Evolutionary conservation across 2,329 filamentous ascomycete species (phyloP), one percentile per base, ranked within the genome.

Genomic region (Myriosclerotinia scirpicola): DNA sequence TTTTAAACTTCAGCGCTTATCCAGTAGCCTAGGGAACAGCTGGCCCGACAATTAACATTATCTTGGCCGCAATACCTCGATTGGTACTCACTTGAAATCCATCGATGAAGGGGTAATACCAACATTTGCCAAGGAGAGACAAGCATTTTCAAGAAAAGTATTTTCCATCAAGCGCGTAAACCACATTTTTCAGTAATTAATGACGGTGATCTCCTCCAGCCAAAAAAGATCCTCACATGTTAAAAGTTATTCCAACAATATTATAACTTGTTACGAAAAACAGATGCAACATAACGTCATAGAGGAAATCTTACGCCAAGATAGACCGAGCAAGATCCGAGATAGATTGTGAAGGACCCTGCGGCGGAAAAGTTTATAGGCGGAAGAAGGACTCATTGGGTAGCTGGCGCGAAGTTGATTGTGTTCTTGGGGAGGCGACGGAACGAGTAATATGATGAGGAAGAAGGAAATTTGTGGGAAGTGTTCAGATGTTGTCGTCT

Each of bases 301-400:
- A 17, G 14, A 40, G 17, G 14, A 46, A 17, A n/a, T 46, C 9
- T 20, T 15, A 54, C 2, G 38, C 55, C 48, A 66, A 66, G 48
- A 61, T 61, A 53, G 46, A 66, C 64, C 64, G 64, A 66, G 46
- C 55, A 48, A 66, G 38, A 61, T 66, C 55, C 55, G 48, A 61
- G 38, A 53, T 56, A 44, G 7, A 8, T 36, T 42, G 60, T 40
- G 12, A 61, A 60, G 52, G 63, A 38, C 64, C 64, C 55, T 66
- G 64, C 64, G 61, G 55, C 64, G 64, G 64, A 48, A 66, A 60
- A 61, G 14, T 44, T 46, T 26, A 54, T 66, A 65, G 64, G 54
- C 54, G 64, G 54, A 53, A 26, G 50, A 44, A 60, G 40, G 17
- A 65, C 34, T 34, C 44, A 14, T 50, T 52, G 40, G 64, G 55